Conservation (phyloP, 371 early-diverging fungal genomes). For the Lichtheimia hyalospora region DNA sequence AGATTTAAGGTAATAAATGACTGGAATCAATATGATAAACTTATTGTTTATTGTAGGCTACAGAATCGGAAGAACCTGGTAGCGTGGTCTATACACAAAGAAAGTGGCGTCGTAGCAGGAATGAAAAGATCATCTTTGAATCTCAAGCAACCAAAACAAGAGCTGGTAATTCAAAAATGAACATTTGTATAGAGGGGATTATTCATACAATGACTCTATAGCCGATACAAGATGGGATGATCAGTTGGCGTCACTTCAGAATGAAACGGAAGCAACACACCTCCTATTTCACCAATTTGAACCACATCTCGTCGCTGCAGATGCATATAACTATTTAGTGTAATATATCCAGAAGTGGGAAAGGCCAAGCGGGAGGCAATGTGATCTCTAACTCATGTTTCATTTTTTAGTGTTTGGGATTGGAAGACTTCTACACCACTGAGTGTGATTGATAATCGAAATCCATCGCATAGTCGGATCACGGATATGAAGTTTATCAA, state of each 20-base stretch:
- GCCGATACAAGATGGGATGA: conserved; percentile 52
- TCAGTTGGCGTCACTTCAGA: conserved; percentile 56
- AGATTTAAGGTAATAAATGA: conserved; percentile 6
- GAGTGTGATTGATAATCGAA: conserved; percentile 68
- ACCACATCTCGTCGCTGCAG: conserved; percentile 72
- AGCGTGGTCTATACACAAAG: conserved; percentile 78
- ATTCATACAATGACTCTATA: neutral
- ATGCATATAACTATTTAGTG: conserved; percentile 59
- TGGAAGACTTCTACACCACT: conserved; percentile 67
- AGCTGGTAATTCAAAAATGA: conserved; percentile 23
- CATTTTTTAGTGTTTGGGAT: conserved; percentile 67
- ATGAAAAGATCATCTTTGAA: conserved; percentile 66
- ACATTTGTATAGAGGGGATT: neutral
- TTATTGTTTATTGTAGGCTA: conserved; percentile 47
- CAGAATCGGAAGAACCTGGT: conserved; percentile 84
- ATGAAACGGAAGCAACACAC: conserved; percentile 57
- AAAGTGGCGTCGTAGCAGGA: conserved; percentile 75
- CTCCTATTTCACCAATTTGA: conserved; percentile 79
- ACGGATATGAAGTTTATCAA: conserved; percentile 85
- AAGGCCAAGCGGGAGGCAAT: neutral
- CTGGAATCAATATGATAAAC: too few relatives aligned
- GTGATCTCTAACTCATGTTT: neutral
- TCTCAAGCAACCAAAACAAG: conserved; percentile 52
- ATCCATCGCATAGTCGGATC: conserved; percentile 68
- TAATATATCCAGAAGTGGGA: conserved; percentile 14